Percentiles rank a stretch among this genome's conserved stretches.
Conservation (phyloP, 768 basidiomycete species). For the Kwoniella dendrophila region DNA sequence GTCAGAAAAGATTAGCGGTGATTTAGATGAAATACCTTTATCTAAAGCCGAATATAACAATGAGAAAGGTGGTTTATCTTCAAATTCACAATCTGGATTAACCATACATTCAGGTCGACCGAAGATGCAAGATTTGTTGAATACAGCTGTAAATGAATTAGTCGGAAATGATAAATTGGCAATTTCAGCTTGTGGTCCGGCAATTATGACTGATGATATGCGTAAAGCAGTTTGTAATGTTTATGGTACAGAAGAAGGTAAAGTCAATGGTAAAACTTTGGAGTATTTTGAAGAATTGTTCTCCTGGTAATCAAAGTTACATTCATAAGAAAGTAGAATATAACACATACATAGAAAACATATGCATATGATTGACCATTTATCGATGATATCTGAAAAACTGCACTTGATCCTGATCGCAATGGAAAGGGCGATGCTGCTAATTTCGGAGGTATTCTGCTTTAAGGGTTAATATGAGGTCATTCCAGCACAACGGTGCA, state of each 20-base stretch:
- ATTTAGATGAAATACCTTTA: neutral
- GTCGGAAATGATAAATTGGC: slow-evolving; percentile 27
- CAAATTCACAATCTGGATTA: slow-evolving; percentile 1
- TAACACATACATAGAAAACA: too few relatives aligned
- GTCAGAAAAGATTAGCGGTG: neutral
- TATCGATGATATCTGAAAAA: too few relatives aligned
- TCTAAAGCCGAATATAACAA: too few relatives aligned
- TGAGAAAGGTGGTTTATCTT: too few relatives aligned
- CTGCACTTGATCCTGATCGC: too few relatives aligned
- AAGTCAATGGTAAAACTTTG: slow-evolving; percentile 19
- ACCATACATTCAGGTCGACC: slow-evolving; percentile 20
- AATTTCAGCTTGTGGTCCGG: slow-evolving; percentile 34
- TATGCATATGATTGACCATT: too few relatives aligned
- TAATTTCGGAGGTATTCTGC: too few relatives aligned
- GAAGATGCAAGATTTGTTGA: slow-evolving; percentile 11
- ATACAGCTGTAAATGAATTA: neutral
- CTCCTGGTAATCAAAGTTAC: slow-evolving; percentile 38
- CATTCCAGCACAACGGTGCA: too few relatives aligned
- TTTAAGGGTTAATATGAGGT: too few relatives aligned
- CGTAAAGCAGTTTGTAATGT: slow-evolving; percentile 15
- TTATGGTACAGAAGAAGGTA: slow-evolving; percentile 24
- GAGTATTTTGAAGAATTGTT: slow-evolving; percentile 39
- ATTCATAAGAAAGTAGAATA: too few relatives aligned
- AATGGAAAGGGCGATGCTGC: too few relatives aligned
- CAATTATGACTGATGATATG: slow-evolving; percentile 33